Conservation (phyloP, 257 asterid species). For the Anisodus acutangulus region DNA sequence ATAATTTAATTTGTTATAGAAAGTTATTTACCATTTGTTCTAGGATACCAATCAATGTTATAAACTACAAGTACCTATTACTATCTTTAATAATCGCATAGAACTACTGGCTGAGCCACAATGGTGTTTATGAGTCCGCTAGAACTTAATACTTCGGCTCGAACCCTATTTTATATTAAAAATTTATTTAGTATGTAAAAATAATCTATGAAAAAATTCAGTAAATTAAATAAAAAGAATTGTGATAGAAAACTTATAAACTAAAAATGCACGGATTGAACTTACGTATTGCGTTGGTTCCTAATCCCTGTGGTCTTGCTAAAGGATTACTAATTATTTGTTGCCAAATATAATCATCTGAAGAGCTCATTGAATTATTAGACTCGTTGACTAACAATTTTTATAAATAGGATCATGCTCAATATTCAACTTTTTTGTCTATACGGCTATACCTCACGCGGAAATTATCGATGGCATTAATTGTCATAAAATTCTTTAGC, state of each 20-base stretch:
- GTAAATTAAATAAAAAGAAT: background rate
- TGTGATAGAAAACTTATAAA: background rate
- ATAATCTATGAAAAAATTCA: background rate
- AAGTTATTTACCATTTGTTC: no score
- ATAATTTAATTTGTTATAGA: no score
- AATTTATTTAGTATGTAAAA: background rate
- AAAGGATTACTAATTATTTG: background rate
- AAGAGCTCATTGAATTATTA: background rate
- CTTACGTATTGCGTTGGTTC: background rate
- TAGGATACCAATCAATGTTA: background rate
- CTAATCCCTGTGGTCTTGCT: background rate
- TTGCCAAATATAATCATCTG: background rate
- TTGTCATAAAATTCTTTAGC: background rate
- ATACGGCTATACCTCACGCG: background rate
- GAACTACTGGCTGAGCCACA: rapidly evolving
- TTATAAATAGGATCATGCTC: background rate
- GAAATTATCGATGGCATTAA: background rate
- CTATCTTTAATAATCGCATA: background rate
- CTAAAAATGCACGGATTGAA: background rate
- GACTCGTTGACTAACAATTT: background rate
- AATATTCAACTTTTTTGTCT: constrained; percentile 11
- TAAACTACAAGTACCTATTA: background rate
- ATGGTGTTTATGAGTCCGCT: background rate
- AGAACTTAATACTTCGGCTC: background rate
- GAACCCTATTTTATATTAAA: background rate